Percentiles rank a stretch among this genome's conserved stretches.
Evolutionary conservation across 345 rosid species (phyloP).

Genomic region (Bretschneidera sinensis): DNA sequence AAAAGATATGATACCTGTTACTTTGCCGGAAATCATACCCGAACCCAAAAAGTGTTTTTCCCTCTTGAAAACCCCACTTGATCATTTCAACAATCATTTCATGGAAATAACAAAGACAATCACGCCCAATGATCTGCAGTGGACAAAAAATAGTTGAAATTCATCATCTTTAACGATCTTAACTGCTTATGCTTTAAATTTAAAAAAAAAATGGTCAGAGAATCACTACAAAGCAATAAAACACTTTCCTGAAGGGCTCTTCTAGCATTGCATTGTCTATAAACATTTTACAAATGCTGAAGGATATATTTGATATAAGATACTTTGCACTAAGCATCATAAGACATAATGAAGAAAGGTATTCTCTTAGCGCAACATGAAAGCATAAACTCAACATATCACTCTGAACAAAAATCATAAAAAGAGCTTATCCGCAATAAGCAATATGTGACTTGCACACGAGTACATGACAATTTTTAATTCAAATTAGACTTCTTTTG

Average conservation of each 20-base stretch:
- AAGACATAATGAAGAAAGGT: background rate
- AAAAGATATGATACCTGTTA: conserved; percentile 51
- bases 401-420: too few relatives aligned
- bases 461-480: background rate
- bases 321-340: background rate
- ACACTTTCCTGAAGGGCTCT: background rate
- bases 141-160: conserved; percentile 4
- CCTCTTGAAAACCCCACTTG: conserved; percentile 95
- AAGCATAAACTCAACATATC: too few relatives aligned
- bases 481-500: background rate
- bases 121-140: conserved; percentile 75
- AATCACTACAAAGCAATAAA: background rate
- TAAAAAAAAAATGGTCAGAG: background rate
- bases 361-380: background rate
- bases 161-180: background rate
- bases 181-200: background rate
- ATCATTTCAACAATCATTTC: conserved; percentile 95
- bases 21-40: conserved; percentile 99
- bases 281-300: background rate
- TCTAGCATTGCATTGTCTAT: background rate
- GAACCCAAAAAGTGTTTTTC: conserved; percentile 88
- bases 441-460: background rate
- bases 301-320: background rate
- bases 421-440: background rate
- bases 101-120: conserved; percentile 77